Evolutionary conservation across 331 rosid genomes (phyloP), one percentile per base, ranked within the genome.

Genomic region (Pyracantha coccinea): DNA sequence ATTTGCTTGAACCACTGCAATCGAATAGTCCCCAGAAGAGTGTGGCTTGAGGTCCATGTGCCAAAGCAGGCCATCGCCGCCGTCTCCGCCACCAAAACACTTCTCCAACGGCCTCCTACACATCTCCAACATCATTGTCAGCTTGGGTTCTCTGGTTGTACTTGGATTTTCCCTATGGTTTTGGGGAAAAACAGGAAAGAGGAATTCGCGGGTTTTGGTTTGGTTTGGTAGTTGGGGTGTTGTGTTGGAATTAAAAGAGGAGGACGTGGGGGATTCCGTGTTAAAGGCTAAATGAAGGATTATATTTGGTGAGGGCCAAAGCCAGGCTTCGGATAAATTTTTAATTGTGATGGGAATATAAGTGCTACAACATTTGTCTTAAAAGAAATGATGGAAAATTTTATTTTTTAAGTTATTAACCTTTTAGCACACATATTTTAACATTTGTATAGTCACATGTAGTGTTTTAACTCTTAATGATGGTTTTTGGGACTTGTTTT

Each of bases 1-100:
- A 77, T 92, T 92, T 23, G 97, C 97, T 61, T 92, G 97, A 14
- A 89, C 96, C 20, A 86, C 89, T 9, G 96, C 97, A 71, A 92
- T 86, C 23, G 97, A 92, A 69, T 82, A 89, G 54, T 89, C 88
- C 21, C 97, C 96, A 33, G 82, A 80, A 35, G 88, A 82, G 74
- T 89, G 89, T 2, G 88, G 89, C 81, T 86, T 88, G 62, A 78
- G 81, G 61, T 69, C 88, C 74, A 74, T 82, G 83, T 90, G 82
- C 97, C 97, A 92, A 15, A 88, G 73, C 24, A 92, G 97, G 38
- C 16, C 87, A 78, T 88, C 88, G 68, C 58, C 72, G 21, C 84
- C 76, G 67, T 77, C 76, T 33, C 92, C 86, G 20, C 74, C 77
- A 25, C 92, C 81, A 72, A 89, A 89, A 75, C 95, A 89, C 83